Base-by-base conservation (phyloP, 768 basidiomycete genomes). In the Auricularia cornea region DNA sequence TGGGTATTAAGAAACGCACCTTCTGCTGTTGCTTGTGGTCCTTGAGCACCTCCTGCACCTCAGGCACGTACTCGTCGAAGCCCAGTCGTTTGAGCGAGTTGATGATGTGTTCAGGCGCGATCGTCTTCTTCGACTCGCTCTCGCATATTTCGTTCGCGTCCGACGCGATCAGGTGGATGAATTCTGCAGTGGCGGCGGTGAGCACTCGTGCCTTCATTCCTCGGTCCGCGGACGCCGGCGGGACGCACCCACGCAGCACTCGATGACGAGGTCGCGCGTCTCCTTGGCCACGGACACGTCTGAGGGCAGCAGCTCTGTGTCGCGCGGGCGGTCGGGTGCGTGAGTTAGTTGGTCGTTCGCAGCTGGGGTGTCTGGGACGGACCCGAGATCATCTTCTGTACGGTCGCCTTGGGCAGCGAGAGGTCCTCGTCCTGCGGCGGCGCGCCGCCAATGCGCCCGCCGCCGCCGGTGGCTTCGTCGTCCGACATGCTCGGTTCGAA, bases 81-180 rank as follows among this genome's bases (percentile, higher is more conserved):
- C 95, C 97, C 26, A 98, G 84, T 41, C 88, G 85, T 94, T 93
- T 93, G 62, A 99, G 79, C 4, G 97, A 97, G 28, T 83, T 79
- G 32, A 98, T 89, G 52, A 98, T 94, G 72, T 99, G 97, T 69
- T 99, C 97, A 1, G 97, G 97, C 3, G 94, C 90, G 69, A 99
- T 98, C 1, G 97, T 99, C 80, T 99, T 99, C 80, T 97, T 98
- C 29, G 93, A 92, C 72, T 96, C 94, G 72, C 93, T 89, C 72
- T 98, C 97, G 71, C 97, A 99, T 65, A 98, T 92, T 68, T 98
- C 93, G 73, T 98, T 98, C 60, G 97, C 93, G 73, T 98, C 94
- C 10, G 94, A 93, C 20, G 97, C 96, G 72, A 99, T 89, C 75
- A 98, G 77, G 73, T 98, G 93, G 66, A 99, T 95, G 74, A 98